These are phyloP conservation scores for Imleria badia DNA, from an alignment of 768 basidiomycete species.

Conservation along the genomic window DNA sequence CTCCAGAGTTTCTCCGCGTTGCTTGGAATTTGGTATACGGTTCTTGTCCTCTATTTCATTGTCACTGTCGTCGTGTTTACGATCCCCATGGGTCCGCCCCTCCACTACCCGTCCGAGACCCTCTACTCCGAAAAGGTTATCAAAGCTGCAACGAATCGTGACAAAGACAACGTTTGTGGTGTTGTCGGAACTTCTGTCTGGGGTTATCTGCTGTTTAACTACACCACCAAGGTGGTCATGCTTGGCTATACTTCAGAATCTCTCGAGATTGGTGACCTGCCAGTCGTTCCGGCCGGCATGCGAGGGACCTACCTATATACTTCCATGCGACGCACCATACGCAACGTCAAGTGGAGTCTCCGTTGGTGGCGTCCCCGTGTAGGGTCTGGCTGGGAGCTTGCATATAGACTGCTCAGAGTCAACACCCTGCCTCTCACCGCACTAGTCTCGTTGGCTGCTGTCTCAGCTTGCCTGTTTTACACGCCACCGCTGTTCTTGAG, in stretches of 20 bases:
- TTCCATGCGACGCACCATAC: slow-evolving; percentile 61
- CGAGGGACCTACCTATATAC: slow-evolving; percentile 63
- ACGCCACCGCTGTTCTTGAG: slow-evolving; percentile 60
- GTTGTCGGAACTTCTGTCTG: slow-evolving; percentile 45
- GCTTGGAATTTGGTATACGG: slow-evolving; percentile 50
- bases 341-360: slow-evolving; percentile 48
- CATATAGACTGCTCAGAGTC: slow-evolving; percentile 58
- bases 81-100: slow-evolving; percentile 69
- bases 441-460: slow-evolving; percentile 51
- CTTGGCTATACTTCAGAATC: slow-evolving; percentile 72
- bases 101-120: slow-evolving; percentile 69
- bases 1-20: slow-evolving; percentile 22
- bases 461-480: slow-evolving; percentile 67
- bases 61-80: slow-evolving; percentile 42
- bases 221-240: slow-evolving; percentile 85
- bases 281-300: slow-evolving; percentile 74
- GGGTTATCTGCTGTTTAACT: slow-evolving; percentile 69
- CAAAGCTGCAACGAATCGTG: slow-evolving; percentile 55
- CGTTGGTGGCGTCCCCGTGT: slow-evolving; percentile 57
- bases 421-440: slow-evolving; percentile 45
- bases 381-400: slow-evolving; percentile 65
- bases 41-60: slow-evolving; percentile 49
- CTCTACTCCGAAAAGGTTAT: slow-evolving; percentile 77
- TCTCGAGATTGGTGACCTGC: slow-evolving; percentile 86
- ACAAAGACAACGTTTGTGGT: slow-evolving; percentile 76